These are phyloP conservation scores for Rutstroemia sp. DNA, from an alignment of 2,329 filamentous ascomycete species.

Conservation along the genomic window DNA sequence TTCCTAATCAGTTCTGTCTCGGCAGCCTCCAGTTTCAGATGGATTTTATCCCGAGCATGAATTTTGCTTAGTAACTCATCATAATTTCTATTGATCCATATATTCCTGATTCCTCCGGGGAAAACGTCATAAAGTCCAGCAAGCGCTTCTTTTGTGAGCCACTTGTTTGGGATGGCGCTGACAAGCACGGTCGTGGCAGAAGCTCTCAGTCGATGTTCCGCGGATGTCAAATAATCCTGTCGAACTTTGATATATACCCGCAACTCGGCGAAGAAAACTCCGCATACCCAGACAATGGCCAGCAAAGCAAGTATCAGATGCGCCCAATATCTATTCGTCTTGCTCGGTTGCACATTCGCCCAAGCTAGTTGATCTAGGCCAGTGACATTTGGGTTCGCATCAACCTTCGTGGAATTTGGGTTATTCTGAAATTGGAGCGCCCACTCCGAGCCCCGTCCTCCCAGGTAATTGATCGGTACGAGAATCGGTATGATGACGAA, in stretches of 20 bases:
- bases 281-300: conserved; percentile 78
- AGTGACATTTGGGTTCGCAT: conserved; percentile 21
- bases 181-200: conserved; percentile 95
- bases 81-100: conserved; percentile 92
- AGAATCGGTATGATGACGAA: conserved; percentile 75
- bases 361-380: conserved; percentile 81
- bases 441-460: conserved; percentile 50
- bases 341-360: conserved; percentile 26
- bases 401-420: conserved; percentile 21
- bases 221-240: conserved; percentile 89
- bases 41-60: conserved; percentile 62
- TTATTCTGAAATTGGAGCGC: conserved; percentile 28
- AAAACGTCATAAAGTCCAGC: conserved; percentile 89
- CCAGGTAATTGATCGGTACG: conserved; percentile 74
- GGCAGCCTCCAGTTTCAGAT: conserved; percentile 65
- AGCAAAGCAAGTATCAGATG: conserved; percentile 74
- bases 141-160: conserved; percentile 78
- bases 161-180: conserved; percentile 81
- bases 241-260: conserved; percentile 85
- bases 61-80: conserved; percentile 81
- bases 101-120: conserved; percentile 86
- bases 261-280: conserved; percentile 79
- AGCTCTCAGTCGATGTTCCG: conserved; percentile 85
- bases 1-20: conserved; percentile 77
- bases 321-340: conserved; percentile 58